phyloP scores from a whole-genome alignment of 495 filamentous ascomycete genomes.

The Penicillium steckii region DNA sequence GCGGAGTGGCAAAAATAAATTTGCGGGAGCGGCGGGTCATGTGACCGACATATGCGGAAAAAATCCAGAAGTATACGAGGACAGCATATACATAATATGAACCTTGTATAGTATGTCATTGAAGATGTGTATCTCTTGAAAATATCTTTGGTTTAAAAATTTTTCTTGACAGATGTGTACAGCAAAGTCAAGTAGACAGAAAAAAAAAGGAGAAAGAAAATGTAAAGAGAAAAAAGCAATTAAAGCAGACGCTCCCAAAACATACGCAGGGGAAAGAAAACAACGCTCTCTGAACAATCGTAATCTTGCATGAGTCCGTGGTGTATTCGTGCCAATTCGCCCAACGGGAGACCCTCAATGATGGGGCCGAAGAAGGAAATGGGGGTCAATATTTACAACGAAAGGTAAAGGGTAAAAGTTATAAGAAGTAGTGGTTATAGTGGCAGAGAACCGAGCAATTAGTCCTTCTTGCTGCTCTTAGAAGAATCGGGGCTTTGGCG shows the following conservation, averaged over 20 bases:
- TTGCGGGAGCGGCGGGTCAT: slow-evolving; percentile 34
- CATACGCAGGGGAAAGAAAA: slow-evolving; percentile 21
- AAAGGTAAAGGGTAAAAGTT: slow-evolving; percentile 10
- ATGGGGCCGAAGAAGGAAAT: slow-evolving; percentile 25
- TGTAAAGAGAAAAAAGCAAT: slow-evolving; percentile 1
- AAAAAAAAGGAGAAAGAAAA: too few species aligned
- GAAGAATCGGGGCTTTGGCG: slow-evolving; percentile 21
- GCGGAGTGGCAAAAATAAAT: slow-evolving; percentile 37
- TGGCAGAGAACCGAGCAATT: not conserved
- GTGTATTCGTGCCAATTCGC: slow-evolving; percentile 24
- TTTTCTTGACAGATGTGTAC: not conserved
- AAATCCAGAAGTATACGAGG: not conserved
- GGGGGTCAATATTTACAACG: slow-evolving; percentile 21
- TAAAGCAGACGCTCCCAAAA: slow-evolving; percentile 6
- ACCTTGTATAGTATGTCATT: not conserved
- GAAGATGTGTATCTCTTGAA: not conserved
- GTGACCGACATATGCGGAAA: slow-evolving; percentile 7
- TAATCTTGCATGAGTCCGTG: slow-evolving; percentile 40
- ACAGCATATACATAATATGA: not conserved
- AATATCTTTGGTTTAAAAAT: not conserved
- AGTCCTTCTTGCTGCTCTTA: slow-evolving; percentile 42
- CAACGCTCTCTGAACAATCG: slow-evolving; percentile 37
- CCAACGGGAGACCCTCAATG: slow-evolving; percentile 21
- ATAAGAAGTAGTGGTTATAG: not conserved
- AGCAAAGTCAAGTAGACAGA: not conserved